A percentile compares a stretch with the other conserved stretches of the same genome.
phyloP scores from a whole-genome alignment of 345 rosid genomes.

The Murraya koenigii region DNA sequence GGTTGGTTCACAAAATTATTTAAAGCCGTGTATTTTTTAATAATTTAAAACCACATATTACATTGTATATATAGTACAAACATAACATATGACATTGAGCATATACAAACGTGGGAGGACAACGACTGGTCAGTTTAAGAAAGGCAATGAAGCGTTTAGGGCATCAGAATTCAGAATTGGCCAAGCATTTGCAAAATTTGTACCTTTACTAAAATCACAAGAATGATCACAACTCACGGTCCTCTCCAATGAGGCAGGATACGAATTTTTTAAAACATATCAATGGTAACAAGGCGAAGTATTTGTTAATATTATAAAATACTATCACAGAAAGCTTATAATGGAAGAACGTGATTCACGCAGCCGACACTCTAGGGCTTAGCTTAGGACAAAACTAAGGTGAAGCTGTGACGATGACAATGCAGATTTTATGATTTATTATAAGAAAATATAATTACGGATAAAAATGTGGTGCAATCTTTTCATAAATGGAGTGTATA shows the following conservation, averaged over 20 bases:
- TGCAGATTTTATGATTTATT: neutral
- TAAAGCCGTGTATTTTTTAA: neutral
- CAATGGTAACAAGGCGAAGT: neutral
- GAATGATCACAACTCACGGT: neutral
- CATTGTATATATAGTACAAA: neutral
- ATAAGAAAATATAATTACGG: neutral
- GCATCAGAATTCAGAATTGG: neutral
- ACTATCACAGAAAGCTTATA: neutral
- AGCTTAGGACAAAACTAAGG: neutral
- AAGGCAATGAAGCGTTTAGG: neutral
- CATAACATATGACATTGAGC: neutral
- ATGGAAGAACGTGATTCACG: constrained; percentile 36
- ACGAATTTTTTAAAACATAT: neutral
- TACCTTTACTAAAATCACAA: neutral
- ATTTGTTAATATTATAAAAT: neutral
- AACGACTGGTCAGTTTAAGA: neutral
- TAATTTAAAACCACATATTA: neutral
- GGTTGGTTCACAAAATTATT: no score
- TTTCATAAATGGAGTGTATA: neutral
- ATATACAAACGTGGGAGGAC: neutral
- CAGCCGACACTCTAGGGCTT: constrained; percentile 14
- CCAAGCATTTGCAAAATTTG: neutral
- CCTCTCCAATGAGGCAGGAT: neutral
- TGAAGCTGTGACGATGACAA: constrained; percentile 10
- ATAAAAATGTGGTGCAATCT: neutral